Evolutionary conservation across 257 asterid genomes (phyloP), one percentile per base, ranked within the genome.

Genomic region (Lavandula angustifolia): DNA sequence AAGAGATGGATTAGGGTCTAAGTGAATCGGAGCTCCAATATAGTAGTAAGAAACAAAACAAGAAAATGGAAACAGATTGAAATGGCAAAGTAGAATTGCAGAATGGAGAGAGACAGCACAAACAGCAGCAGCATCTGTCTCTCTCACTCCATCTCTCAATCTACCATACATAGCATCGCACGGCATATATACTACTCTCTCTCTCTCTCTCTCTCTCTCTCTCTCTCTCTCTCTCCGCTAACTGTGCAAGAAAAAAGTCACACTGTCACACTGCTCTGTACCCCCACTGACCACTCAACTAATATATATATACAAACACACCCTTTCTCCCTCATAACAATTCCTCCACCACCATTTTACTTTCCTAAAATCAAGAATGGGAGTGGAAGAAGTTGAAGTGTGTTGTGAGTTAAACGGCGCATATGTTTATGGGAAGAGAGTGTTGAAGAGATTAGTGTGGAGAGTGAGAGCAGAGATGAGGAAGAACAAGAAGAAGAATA

Each of bases 101-200:
- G 73, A 29, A 29, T 38, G 54, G 73, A 68, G 54, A 69, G 48
- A 60, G 74, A 69, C 68, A 29, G 68, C 55, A 69, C 68, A 69
- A 49, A 10, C 6, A 49, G 41, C 64, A 60, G 50, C 73, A 68
- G 48, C 61, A 49, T 64, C 10, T 22, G 67, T 68, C 73, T 35
- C 60, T 54, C 71, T 66, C 71, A 52, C 16, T 64, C 54, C 63
- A 54, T 66, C 66, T 13, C 32, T 63, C 73, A 14, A 37, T 57
- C 66, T 37, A 34, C 62, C 29, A 29, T 10, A 43, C 54, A 46
- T 10, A 4, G 46, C 52, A 18, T 56, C 29, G 18, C 55, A 33
- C 7, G 12, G 38, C 29, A 34, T 33, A 31, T 51, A 38, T 9
- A 44, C 7, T 27, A 29, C 59, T 12, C 59, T 4, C 40, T 9